These are phyloP conservation scores for Canavalia ensiformis DNA, from an alignment of 306 rosid species.

Conservation along the genomic window DNA sequence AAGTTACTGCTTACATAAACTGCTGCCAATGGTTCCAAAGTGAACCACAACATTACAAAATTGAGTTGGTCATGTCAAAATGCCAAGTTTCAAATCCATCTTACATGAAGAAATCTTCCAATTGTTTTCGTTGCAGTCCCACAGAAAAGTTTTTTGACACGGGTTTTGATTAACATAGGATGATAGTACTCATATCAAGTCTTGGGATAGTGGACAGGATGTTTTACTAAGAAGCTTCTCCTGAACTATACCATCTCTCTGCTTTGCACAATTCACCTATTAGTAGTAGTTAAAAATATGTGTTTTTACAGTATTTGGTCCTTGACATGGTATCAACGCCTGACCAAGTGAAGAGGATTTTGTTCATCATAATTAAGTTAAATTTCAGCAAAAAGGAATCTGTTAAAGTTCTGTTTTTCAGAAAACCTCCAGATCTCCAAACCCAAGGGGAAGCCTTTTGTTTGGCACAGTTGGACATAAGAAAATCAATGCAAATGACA, in stretches of 20 bases:
- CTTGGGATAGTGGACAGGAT: neutral
- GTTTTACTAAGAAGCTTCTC: neutral
- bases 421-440: neutral
- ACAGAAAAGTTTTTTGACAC: neutral
- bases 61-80: neutral
- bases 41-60: slow-evolving; percentile 8
- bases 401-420: neutral
- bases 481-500: neutral
- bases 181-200: neutral
- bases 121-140: neutral
- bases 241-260: neutral
- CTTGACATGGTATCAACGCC: neutral
- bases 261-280: neutral
- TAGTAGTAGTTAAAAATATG: neutral
- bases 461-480: neutral
- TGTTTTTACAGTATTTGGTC: neutral
- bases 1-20: neutral
- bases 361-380: neutral
- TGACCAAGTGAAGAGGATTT: neutral
- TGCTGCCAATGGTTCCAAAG: slow-evolving; percentile 9
- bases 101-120: neutral
- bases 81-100: neutral
- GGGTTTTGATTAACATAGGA: neutral
- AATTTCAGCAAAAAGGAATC: neutral
- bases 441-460: slow-evolving; percentile 1